Conservation (phyloP, 352 stramenopile species). For the Pythium rishiriense region DNA sequence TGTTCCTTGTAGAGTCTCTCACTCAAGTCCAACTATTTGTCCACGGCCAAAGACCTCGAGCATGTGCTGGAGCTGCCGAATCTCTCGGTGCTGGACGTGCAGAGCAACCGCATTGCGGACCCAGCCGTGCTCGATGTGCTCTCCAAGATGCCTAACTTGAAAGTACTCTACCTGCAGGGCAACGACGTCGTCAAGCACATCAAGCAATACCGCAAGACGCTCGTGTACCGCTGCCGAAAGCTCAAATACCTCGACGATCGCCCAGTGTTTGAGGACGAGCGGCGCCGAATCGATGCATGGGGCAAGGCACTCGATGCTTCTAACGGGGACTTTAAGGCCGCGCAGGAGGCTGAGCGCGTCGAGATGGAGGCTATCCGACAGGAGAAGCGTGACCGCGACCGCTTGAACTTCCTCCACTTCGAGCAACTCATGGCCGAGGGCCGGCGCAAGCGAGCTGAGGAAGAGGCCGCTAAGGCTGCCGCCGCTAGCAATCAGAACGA, state of each 20-base stretch:
- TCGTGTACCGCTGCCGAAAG: constrained; percentile 72
- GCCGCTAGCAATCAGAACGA: constrained; percentile 24
- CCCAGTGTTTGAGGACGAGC: constrained; percentile 86
- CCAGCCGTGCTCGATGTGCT: constrained; percentile 63
- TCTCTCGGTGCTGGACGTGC: constrained; percentile 77
- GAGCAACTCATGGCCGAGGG: constrained; percentile 87
- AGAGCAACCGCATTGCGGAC: constrained; percentile 81
- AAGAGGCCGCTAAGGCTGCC: constrained; percentile 30
- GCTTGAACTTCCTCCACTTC: constrained; percentile 86
- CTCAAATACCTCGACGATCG: constrained; percentile 84
- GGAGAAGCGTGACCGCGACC: constrained; percentile 86
- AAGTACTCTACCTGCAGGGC: constrained; percentile 81
- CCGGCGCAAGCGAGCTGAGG: constrained; percentile 53
- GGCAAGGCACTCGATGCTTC: constrained; percentile 61
- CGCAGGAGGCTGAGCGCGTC: constrained; percentile 78
- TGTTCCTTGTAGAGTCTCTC: constrained; percentile 41
- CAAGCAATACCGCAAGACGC: constrained; percentile 84
- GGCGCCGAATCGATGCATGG: constrained; percentile 81
- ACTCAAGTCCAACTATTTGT: constrained; percentile 78
- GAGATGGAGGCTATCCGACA: constrained; percentile 84
- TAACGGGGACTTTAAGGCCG: constrained; percentile 75
- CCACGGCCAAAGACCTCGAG: constrained; percentile 54
- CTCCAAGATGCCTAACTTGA: constrained; percentile 72
- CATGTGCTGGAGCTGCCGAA: constrained; percentile 67
- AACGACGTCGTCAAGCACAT: constrained; percentile 89